Percentiles rank a stretch among this genome's conserved stretches.
Conservation (phyloP, 202 grass and related monocot genomes). For the Musa balbisiana region DNA sequence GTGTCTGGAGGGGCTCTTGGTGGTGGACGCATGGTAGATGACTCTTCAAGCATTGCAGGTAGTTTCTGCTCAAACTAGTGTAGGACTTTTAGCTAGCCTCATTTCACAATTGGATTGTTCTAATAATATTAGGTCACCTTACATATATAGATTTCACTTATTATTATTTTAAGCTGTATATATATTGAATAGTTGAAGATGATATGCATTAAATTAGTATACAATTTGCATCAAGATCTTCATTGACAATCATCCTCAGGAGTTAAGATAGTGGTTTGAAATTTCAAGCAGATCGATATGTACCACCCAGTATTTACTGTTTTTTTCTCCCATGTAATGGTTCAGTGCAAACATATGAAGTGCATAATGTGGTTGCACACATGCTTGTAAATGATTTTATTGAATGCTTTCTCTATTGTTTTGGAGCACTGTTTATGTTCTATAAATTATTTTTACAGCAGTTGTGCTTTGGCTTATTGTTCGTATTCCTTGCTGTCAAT, state of each 20-base stretch:
- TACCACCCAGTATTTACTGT: neutral
- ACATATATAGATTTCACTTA: no score
- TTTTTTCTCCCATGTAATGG: neutral
- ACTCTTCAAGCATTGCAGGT: conserved; percentile 94
- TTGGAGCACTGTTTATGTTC: neutral
- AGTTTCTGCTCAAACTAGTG: neutral
- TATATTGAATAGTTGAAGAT: neutral
- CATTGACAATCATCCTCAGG: no score
- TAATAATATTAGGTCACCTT: neutral
- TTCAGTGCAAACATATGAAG: neutral
- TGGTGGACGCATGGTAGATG: conserved; percentile 97
- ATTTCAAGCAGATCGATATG: no score
- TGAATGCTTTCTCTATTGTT: neutral
- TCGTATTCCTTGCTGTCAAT: neutral
- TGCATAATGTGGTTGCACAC: neutral
- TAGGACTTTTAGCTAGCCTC: neutral
- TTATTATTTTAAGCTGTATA: neutral
- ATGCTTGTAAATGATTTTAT: neutral
- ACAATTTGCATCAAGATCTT: neutral
- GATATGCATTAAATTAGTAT: neutral
- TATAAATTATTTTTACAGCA: neutral
- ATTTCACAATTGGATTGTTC: neutral
- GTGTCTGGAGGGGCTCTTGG: conserved; percentile 99
- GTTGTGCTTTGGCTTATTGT: neutral
- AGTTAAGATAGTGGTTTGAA: no score